Evolutionary conservation across 257 asterid species (phyloP).

Genomic region (Scutellaria barbata): DNA sequence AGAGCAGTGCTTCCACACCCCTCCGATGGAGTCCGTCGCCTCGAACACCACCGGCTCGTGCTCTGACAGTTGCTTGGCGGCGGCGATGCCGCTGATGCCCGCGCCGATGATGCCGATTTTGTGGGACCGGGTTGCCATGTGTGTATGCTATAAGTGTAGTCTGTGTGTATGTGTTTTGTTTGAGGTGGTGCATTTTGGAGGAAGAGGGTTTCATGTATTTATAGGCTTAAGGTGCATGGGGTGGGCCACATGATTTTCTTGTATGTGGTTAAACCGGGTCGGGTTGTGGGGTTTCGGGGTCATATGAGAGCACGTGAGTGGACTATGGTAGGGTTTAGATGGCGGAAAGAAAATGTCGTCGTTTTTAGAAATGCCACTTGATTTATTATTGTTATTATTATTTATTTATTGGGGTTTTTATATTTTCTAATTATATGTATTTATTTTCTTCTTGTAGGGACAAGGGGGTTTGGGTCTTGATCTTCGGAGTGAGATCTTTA

Average conservation of each 20-base stretch:
- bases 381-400: background rate
- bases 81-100: slow-evolving; percentile 86
- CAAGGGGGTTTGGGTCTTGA: background rate
- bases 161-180: slow-evolving; percentile 13
- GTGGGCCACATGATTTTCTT: background rate
- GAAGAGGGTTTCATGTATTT: slow-evolving; percentile 41
- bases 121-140: slow-evolving; percentile 41
- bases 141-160: too few relatives aligned
- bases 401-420: background rate
- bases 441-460: background rate
- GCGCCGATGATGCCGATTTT: slow-evolving; percentile 77
- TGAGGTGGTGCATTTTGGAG: slow-evolving; percentile 31
- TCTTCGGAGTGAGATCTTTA: too few relatives aligned
- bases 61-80: slow-evolving; percentile 69
- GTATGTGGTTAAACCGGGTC: slow-evolving; percentile 17
- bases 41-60: slow-evolving; percentile 76
- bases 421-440: background rate
- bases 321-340: slow-evolving; percentile 15
- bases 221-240: slow-evolving; percentile 58
- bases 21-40: slow-evolving; percentile 77
- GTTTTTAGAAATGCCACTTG: background rate
- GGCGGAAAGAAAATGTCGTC: slow-evolving; percentile 4
- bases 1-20: slow-evolving; percentile 87
- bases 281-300: background rate
- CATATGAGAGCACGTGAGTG: slow-evolving; percentile 47